These are phyloP conservation scores for Pseudopithomyces maydicus DNA, from an alignment of 2,329 filamentous ascomycete genomes.

Conservation along the genomic window DNA sequence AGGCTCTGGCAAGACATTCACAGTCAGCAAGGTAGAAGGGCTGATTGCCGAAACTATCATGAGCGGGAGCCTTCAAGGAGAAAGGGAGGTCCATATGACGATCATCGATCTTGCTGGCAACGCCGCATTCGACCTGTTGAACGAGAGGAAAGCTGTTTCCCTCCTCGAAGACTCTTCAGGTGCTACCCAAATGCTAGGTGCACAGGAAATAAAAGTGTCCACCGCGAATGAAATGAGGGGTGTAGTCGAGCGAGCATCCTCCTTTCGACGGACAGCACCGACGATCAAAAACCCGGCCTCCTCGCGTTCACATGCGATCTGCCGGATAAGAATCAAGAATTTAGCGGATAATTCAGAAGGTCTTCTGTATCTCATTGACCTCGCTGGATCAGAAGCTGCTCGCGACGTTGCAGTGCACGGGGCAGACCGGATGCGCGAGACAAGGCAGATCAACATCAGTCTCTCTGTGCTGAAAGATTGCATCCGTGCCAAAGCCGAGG, in stretches of 20 bases:
- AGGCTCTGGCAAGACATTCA: constrained; percentile 96
- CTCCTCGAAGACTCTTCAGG: constrained; percentile 56
- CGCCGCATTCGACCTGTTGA: constrained; percentile 38
- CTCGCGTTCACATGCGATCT: constrained; percentile 57
- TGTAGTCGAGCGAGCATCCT: constrained; percentile 46
- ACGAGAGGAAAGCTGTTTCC: constrained; percentile 48
- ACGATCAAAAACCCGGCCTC: constrained; percentile 56
- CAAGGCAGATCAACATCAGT: constrained; percentile 56
- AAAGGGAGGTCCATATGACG: constrained; percentile 42
- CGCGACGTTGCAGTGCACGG: constrained; percentile 50
- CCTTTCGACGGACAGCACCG: constrained; percentile 50
- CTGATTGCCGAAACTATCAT: constrained; percentile 48
- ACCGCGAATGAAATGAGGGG: constrained; percentile 34
- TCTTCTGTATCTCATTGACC: constrained; percentile 54
- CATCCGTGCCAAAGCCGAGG: constrained; percentile 52
- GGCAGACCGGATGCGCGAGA: constrained; percentile 53
- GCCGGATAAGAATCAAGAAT: constrained; percentile 52
- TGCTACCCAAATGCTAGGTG: constrained; percentile 50
- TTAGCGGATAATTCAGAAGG: constrained; percentile 45
- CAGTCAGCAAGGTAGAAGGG: constrained; percentile 54
- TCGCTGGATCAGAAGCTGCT: constrained; percentile 57
- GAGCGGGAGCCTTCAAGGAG: constrained; percentile 19
- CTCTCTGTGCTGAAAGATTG: constrained; percentile 59
- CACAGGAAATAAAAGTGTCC: constrained; percentile 45
- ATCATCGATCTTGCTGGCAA: constrained; percentile 47